Percentiles rank a stretch among this genome's conserved stretches.
These are phyloP conservation scores for Metrosideros polymorpha DNA, from an alignment of 441 rosid genomes.

Conservation along the genomic window DNA sequence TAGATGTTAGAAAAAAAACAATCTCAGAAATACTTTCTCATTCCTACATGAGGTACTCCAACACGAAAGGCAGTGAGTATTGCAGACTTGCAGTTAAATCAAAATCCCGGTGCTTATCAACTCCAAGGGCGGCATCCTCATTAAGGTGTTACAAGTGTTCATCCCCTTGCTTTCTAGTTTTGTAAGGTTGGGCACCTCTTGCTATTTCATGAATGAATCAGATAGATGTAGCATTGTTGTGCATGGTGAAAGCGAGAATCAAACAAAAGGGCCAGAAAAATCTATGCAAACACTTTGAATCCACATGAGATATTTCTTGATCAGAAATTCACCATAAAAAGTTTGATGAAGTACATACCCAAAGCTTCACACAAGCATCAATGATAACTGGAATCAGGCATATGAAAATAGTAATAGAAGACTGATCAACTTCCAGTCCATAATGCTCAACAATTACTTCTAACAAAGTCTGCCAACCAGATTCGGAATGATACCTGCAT, in stretches of 20 bases:
- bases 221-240: not conserved
- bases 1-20: not conserved
- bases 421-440: conserved; percentile 62
- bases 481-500: conserved; percentile 85
- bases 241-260: not conserved
- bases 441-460: conserved; percentile 78
- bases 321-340: not conserved
- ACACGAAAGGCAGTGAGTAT: not conserved
- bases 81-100: not conserved
- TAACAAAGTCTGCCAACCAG: conserved; percentile 78
- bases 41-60: not conserved
- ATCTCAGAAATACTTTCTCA: not conserved
- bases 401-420: conserved; percentile 57
- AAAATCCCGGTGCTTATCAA: not conserved
- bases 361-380: conserved; percentile 80
- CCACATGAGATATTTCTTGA: not conserved
- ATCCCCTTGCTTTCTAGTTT: not conserved
- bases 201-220: not conserved
- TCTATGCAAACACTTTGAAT: not conserved
- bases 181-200: not conserved
- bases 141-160: not conserved
- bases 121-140: not conserved
- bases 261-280: not conserved
- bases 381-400: conserved; percentile 63
- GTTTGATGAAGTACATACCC: conserved; percentile 46